A percentile compares a stretch with the other conserved stretches of the same genome.
Conservation (phyloP, 2,329 filamentous ascomycete species). For the Stemphylium lycopersici region DNA sequence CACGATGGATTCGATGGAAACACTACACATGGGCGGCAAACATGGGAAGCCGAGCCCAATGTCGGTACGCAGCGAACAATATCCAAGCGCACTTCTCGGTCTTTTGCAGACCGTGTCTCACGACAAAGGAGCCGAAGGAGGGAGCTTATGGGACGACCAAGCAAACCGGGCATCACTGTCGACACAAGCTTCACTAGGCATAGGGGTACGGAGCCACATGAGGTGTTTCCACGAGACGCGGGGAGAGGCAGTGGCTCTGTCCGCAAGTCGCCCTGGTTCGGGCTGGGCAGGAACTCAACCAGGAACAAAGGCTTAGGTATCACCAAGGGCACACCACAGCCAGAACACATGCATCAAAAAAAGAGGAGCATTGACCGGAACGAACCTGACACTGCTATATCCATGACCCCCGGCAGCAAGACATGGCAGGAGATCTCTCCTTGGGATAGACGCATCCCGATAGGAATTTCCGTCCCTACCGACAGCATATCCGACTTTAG, state of each 20-base stretch:
- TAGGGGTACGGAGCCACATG: slow-evolving; percentile 53
- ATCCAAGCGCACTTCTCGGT: slow-evolving; percentile 42
- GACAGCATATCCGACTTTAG: slow-evolving; percentile 54
- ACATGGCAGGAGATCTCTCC: slow-evolving; percentile 65
- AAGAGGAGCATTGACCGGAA: slow-evolving; percentile 23
- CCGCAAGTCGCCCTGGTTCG: slow-evolving; percentile 41
- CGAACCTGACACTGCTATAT: slow-evolving; percentile 38
- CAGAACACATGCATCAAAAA: slow-evolving; percentile 23
- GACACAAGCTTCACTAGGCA: slow-evolving; percentile 70
- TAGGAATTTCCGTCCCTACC: slow-evolving; percentile 70
- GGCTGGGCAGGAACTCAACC: slow-evolving; percentile 33
- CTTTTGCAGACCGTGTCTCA: slow-evolving; percentile 44
- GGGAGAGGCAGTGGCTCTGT: slow-evolving; percentile 25
- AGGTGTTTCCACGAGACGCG: slow-evolving; percentile 50
- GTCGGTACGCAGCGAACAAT: slow-evolving; percentile 34
- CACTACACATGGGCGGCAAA: slow-evolving; percentile 1
- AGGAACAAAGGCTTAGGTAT: slow-evolving; percentile 44
- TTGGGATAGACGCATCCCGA: slow-evolving; percentile 72
- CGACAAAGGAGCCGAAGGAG: slow-evolving; percentile 63
- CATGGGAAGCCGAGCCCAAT: slow-evolving; percentile 36
- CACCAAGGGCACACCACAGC: slow-evolving; percentile 43
- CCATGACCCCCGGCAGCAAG: slow-evolving; percentile 37
- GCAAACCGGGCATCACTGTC: slow-evolving; percentile 67
- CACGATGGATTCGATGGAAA: slow-evolving; percentile 17
- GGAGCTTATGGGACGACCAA: slow-evolving; percentile 65